These are phyloP conservation scores for Leccinum fallax DNA, from an alignment of 1,284 basidiomycete genomes.

Conservation along the genomic window DNA sequence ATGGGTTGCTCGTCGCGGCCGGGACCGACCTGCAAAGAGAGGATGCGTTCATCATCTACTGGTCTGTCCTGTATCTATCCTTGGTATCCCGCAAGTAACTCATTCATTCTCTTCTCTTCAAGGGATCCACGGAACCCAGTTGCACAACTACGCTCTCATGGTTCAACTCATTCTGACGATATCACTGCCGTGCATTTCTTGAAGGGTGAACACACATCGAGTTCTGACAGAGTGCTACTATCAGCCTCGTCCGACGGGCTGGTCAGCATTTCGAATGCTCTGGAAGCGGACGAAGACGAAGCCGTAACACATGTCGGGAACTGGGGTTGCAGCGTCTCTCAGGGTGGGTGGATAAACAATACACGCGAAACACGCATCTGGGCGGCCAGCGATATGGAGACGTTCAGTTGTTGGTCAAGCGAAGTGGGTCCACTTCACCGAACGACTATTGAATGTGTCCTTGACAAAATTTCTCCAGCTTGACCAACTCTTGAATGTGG, in stretches of 20 bases:
- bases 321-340: constrained; percentile 75
- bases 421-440: constrained; percentile 48
- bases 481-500: constrained; percentile 49
- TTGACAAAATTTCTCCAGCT: constrained; percentile 41
- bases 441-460: not conserved
- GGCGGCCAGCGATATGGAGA: constrained; percentile 85
- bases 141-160: constrained; percentile 52
- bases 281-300: constrained; percentile 77
- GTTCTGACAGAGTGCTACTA: constrained; percentile 48
- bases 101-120: constrained; percentile 6
- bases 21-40: constrained; percentile 72
- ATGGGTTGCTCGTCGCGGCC: constrained; percentile 67
- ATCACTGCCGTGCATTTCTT: constrained; percentile 67
- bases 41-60: constrained; percentile 72
- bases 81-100: constrained; percentile 1
- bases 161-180: constrained; percentile 78
- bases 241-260: constrained; percentile 77
- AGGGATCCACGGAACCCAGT: constrained; percentile 63
- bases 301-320: constrained; percentile 68
- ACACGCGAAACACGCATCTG: constrained; percentile 49
- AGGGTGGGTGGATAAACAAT: constrained; percentile 64
- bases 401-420: constrained; percentile 72
- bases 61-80: constrained; percentile 45
- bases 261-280: constrained; percentile 62
- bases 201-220: constrained; percentile 25